Evolutionary conservation across 305 asterid species (phyloP).

Genomic region (Fraxinus velutina): DNA sequence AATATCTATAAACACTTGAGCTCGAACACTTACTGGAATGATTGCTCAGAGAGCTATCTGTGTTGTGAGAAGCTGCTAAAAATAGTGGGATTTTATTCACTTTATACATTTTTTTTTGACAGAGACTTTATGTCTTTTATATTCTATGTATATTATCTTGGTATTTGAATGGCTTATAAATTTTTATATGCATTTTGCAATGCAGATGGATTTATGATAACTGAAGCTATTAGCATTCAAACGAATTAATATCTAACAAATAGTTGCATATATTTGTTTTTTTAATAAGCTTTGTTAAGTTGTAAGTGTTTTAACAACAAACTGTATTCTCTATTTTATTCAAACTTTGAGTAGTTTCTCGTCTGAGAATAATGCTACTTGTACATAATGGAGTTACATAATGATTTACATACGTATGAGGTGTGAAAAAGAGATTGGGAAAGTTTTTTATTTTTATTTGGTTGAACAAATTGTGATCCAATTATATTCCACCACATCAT

Average conservation of each 20-base stretch:
- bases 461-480: too few relatives aligned
- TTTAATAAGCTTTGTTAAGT: not conserved
- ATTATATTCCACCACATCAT: too few relatives aligned
- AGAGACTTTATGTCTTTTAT: not conserved
- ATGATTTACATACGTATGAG: too few relatives aligned
- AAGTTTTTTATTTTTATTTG: too few relatives aligned
- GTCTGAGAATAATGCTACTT: too few relatives aligned
- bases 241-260: not conserved
- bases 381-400: too few relatives aligned
- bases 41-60: not conserved
- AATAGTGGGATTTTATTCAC: not conserved
- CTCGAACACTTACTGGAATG: not conserved
- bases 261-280: not conserved
- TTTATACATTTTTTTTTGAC: not conserved
- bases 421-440: too few relatives aligned
- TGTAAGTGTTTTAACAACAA: not conserved
- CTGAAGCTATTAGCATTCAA: not conserved
- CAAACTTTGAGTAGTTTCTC: not conserved
- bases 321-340: not conserved
- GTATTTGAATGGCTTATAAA: not conserved
- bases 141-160: not conserved
- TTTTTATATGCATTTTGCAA: not conserved
- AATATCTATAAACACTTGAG: not conserved
- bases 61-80: not conserved
- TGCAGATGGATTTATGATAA: not conserved